Conservation (phyloP, 371 early-diverging fungal species). For the Rhizopus delemar region DNA sequence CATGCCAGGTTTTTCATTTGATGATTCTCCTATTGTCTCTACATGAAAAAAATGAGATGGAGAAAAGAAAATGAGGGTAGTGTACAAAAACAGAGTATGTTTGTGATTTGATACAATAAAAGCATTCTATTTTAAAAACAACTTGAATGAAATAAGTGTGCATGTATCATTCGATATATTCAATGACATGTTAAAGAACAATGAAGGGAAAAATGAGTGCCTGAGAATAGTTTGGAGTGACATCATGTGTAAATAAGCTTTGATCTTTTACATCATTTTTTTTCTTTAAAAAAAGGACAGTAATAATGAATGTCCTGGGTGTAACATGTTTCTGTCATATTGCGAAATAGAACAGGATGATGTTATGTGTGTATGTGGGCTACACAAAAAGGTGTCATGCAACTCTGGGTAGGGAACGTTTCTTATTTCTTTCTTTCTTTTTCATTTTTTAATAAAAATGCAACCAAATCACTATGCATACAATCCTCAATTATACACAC, state of each 20-base stretch:
- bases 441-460: neutral
- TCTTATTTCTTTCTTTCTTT: neutral
- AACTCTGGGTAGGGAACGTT: neutral
- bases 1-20: conserved; percentile 33
- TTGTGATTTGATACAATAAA: neutral
- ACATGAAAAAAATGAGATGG: too few relatives aligned
- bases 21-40: neutral
- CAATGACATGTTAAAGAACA: too few relatives aligned
- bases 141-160: neutral
- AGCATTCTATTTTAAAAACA: too few relatives aligned
- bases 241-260: too few relatives aligned
- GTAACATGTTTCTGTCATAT: neutral
- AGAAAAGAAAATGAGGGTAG: too few relatives aligned
- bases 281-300: too few relatives aligned
- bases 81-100: neutral
- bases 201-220: too few relatives aligned
- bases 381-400: conserved; percentile 2
- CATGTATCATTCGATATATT: too few relatives aligned
- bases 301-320: neutral
- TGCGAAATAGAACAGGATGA: neutral
- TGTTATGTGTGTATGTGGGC: neutral
- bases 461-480: neutral
- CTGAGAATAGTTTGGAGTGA: too few relatives aligned
- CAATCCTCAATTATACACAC: conserved; percentile 1
- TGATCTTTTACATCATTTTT: too few relatives aligned